A percentile compares a stretch with the other conserved stretches of the same genome.
Conservation (phyloP, 2,329 filamentous ascomycete genomes). For the Bipolaris zeicola region DNA sequence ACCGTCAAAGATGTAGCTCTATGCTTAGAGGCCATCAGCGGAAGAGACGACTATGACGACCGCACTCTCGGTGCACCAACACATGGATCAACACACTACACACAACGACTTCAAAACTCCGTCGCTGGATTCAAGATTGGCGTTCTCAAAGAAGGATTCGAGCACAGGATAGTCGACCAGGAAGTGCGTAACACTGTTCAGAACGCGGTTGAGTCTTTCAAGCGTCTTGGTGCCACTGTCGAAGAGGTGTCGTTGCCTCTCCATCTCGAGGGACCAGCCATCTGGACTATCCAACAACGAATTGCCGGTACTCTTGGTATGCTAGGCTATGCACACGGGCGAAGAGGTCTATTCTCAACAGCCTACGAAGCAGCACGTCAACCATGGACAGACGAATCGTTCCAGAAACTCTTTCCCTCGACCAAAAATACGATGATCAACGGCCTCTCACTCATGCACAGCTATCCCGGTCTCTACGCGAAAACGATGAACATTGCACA, state of each 20-base stretch:
- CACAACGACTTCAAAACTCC: slow-evolving; percentile 17
- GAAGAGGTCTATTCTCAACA: slow-evolving; percentile 29
- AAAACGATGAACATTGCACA: slow-evolving; percentile 52
- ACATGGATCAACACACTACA: slow-evolving; percentile 31
- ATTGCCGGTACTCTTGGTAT: slow-evolving; percentile 54
- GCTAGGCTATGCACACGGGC: slow-evolving; percentile 28
- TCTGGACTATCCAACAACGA: slow-evolving; percentile 47
- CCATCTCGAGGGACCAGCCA: slow-evolving; percentile 49
- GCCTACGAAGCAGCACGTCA: slow-evolving; percentile 53
- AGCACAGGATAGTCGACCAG: slow-evolving; percentile 42
- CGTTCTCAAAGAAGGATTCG: slow-evolving; percentile 34
- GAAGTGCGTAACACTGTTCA: slow-evolving; percentile 50
- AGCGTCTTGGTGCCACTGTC: slow-evolving; percentile 55
- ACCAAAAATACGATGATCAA: slow-evolving; percentile 57
- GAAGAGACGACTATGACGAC: slow-evolving; percentile 41
- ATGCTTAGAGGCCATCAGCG: slow-evolving; percentile 39
- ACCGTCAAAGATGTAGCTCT: slow-evolving; percentile 31
- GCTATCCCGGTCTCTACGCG: slow-evolving; percentile 48
- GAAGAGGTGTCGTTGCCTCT: slow-evolving; percentile 36
- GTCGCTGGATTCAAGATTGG: slow-evolving; percentile 35
- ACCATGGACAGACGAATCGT: slow-evolving; percentile 56
- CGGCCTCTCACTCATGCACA: slow-evolving; percentile 48
- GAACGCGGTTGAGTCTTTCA: slow-evolving; percentile 48
- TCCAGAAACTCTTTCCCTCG: slow-evolving; percentile 55
- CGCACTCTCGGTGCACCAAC: slow-evolving; percentile 35